Percentiles rank a stretch among this genome's conserved stretches.
These are phyloP conservation scores for Trichoderma sp. DNA, from an alignment of 2,329 filamentous ascomycete species.

Conservation along the genomic window DNA sequence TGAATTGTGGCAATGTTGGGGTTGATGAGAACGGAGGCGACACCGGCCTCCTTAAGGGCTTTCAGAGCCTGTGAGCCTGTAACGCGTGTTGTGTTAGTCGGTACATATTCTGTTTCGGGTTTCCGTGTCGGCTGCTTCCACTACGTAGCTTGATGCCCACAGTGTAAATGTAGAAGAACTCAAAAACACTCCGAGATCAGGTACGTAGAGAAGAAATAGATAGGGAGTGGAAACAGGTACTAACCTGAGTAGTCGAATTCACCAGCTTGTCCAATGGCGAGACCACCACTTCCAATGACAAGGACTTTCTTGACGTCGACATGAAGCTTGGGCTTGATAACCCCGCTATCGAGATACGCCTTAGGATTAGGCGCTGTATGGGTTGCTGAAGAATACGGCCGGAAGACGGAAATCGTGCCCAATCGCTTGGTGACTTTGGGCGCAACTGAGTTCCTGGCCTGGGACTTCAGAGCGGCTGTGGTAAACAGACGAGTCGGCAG, in stretches of 20 bases:
- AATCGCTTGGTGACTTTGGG: slow-evolving; percentile 42
- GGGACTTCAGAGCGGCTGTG: slow-evolving; percentile 34
- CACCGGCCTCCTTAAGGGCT: slow-evolving; percentile 91
- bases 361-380: slow-evolving; percentile 76
- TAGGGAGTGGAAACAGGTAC: slow-evolving; percentile 31
- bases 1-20: slow-evolving; percentile 98
- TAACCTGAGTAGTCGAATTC: slow-evolving; percentile 98
- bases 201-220: not conserved
- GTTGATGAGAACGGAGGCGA: slow-evolving; percentile 90
- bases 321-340: slow-evolving; percentile 72
- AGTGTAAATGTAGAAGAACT: not conserved
- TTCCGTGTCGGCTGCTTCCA: not conserved
- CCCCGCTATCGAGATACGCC: slow-evolving; percentile 85
- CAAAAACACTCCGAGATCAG: no score
- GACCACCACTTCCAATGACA: slow-evolving; percentile 91
- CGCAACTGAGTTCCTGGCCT: slow-evolving; percentile 34
- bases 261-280: slow-evolving; percentile 95
- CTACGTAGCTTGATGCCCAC: not conserved
- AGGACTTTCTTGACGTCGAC: slow-evolving; percentile 96
- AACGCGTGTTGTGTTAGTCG: not conserved
- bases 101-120: not conserved
- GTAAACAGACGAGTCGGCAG: slow-evolving; percentile 46
- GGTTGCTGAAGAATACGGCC: slow-evolving; percentile 42
- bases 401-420: slow-evolving; percentile 45
- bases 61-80: slow-evolving; percentile 93